Percentiles rank a stretch among this genome's conserved stretches.
Conservation (phyloP, 2,329 filamentous ascomycete genomes). For the Tothia fuscella region DNA sequence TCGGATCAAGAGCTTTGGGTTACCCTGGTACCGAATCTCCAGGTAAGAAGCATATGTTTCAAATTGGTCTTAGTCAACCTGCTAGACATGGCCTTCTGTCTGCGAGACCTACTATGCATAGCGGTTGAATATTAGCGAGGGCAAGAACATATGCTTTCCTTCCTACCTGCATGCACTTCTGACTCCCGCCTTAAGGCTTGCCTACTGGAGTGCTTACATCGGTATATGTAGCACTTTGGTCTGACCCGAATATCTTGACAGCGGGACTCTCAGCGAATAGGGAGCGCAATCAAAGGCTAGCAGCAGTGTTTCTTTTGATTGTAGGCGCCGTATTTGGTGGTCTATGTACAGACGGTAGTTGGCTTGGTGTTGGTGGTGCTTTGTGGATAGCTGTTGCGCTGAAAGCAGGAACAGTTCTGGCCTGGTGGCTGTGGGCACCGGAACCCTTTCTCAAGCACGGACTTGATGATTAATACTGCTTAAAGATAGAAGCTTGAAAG, state of each 20-base stretch:
- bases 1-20: constrained; percentile 58
- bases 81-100: too few relatives aligned
- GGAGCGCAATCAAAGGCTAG: constrained; percentile 41
- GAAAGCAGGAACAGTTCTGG: constrained; percentile 27
- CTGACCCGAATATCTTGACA: constrained; percentile 44
- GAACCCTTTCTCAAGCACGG: too few relatives aligned
- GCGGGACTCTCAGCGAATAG: constrained; percentile 28
- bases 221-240: constrained; percentile 66
- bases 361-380: constrained; percentile 38
- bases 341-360: constrained; percentile 40
- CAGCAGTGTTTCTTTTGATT: constrained; percentile 40
- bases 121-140: too few relatives aligned
- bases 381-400: constrained; percentile 35
- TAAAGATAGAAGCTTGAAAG: too few relatives aligned
- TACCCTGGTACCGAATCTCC: too few relatives aligned
- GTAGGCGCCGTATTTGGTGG: constrained; percentile 44
- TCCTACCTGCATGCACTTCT: too few relatives aligned
- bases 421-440: constrained; percentile 34
- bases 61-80: too few relatives aligned
- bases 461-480: too few relatives aligned
- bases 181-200: too few relatives aligned
- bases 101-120: too few relatives aligned
- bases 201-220: constrained; percentile 47
- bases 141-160: too few relatives aligned
- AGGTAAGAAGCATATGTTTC: too few relatives aligned